phyloP scores from a whole-genome alignment of 1,284 basidiomycete genomes.

The Naganishia sp. region DNA sequence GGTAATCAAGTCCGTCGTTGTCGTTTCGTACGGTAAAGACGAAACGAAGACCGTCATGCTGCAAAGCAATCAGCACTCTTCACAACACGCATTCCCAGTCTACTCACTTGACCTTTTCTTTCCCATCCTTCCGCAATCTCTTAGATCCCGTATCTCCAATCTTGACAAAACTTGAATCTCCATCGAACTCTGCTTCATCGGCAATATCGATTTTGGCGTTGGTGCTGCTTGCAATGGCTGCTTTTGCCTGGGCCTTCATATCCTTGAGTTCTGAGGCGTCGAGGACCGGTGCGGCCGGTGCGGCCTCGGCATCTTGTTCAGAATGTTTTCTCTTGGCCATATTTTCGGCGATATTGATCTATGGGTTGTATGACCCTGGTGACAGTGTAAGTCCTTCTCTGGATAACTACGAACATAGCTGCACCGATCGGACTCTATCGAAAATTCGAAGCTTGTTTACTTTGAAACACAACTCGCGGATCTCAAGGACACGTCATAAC shows the following conservation, averaged over 20 bases:
- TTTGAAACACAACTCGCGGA: neutral
- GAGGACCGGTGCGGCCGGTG: conserved; percentile 10
- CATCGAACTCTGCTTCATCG: conserved; percentile 16
- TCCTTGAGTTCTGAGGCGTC: conserved; percentile 11
- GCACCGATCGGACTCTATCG: no score
- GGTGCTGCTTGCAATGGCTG: conserved; percentile 12
- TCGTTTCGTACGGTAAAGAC: conserved; percentile 78
- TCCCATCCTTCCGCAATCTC: conserved; percentile 30
- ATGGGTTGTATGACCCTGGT: neutral
- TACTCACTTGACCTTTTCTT: conserved; percentile 46
- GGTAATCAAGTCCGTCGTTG: conserved; percentile 84
- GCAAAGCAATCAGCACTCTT: neutral
- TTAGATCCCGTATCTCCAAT: conserved; percentile 9
- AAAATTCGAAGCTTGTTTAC: no score
- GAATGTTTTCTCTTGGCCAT: conserved; percentile 32
- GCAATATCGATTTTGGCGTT: conserved; percentile 9
- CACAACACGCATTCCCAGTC: neutral
- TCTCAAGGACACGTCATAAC: no score
- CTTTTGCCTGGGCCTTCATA: conserved; percentile 16
- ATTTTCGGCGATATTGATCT: neutral
- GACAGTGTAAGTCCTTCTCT: no score
- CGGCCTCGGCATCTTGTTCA: conserved; percentile 21
- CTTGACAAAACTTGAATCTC: conserved; percentile 20
- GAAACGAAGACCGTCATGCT: conserved; percentile 55
- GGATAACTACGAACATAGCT: neutral